A percentile compares a stretch with the other conserved stretches of the same genome.
These are phyloP conservation scores for Sphenostylis stenocarpa DNA, from an alignment of 306 rosid species.

Conservation along the genomic window DNA sequence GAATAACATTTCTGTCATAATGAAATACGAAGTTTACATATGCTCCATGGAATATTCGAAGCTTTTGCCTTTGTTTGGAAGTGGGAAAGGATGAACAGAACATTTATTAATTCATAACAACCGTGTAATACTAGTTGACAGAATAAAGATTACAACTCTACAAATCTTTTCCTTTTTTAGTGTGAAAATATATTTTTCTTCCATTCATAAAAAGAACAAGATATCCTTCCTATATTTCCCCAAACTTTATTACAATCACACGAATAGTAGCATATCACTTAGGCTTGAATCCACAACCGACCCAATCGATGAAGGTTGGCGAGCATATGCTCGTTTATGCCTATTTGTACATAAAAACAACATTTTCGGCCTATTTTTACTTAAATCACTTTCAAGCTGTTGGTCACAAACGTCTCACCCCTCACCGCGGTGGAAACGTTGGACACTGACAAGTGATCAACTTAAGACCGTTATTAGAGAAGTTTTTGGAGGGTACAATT, in stretches of 20 bases:
- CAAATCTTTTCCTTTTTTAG: neutral
- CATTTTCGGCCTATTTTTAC: neutral
- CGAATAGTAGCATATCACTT: neutral
- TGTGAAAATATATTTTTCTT: neutral
- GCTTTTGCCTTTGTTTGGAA: neutral
- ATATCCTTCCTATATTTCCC: neutral
- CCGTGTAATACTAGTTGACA: slow-evolving; percentile 2
- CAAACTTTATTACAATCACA: neutral
- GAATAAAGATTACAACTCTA: slow-evolving; percentile 12
- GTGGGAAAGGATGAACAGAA: slow-evolving; percentile 8
- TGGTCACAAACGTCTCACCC: neutral
- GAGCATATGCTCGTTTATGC: slow-evolving; percentile 8
- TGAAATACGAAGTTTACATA: neutral
- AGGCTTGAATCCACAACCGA: slow-evolving; percentile 2
- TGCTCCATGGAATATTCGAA: neutral
- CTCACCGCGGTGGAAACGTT: neutral
- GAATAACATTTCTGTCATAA: neutral
- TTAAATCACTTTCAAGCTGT: neutral
- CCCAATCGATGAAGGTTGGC: neutral
- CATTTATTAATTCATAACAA: slow-evolving; percentile 23
- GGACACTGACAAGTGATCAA: neutral
- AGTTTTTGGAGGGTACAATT: neutral
- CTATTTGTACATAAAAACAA: neutral
- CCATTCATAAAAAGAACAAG: neutral
- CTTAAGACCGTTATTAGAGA: neutral